Evolutionary conservation across 2,329 filamentous ascomycete genomes (phyloP).

Genomic region (Stachybotrys chlorohalonatus): DNA sequence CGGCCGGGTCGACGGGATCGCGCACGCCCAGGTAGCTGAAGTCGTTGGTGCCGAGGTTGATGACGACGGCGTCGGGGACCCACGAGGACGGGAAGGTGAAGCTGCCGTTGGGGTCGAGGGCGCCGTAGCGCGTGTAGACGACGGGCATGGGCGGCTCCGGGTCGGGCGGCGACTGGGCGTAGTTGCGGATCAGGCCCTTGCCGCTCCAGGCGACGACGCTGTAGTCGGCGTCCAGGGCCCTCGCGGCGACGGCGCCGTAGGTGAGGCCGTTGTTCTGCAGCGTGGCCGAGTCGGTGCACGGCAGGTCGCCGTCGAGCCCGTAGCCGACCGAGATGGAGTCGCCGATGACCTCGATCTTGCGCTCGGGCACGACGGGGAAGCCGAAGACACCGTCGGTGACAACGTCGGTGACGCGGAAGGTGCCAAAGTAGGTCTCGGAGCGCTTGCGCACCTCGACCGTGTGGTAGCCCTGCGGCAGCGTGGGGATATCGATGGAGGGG

Average conservation of each 20-base stretch:
- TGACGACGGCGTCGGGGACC: slow-evolving; percentile 26
- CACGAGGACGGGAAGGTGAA: slow-evolving; percentile 24
- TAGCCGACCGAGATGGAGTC: slow-evolving; percentile 36
- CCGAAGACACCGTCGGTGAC: slow-evolving; percentile 17
- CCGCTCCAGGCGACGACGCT: slow-evolving; percentile 33
- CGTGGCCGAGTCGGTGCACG: slow-evolving; percentile 28
- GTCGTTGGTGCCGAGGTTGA: slow-evolving; percentile 35
- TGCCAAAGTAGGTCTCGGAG: slow-evolving; percentile 25
- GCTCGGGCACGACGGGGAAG: slow-evolving; percentile 11
- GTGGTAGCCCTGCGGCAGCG: slow-evolving; percentile 21
- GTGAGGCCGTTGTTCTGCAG: slow-evolving; percentile 30
- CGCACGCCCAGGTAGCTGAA: slow-evolving; percentile 24
- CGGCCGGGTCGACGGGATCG: slow-evolving; percentile 15
- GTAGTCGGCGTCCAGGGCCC: slow-evolving; percentile 30
- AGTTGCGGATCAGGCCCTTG: slow-evolving; percentile 32
- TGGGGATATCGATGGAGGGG: slow-evolving; percentile 19
- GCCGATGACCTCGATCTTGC: slow-evolving; percentile 33
- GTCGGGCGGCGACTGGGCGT: slow-evolving; percentile 17
- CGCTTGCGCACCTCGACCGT: slow-evolving; percentile 27
- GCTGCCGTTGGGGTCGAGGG: slow-evolving; percentile 25
- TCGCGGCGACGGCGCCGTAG: slow-evolving; percentile 32
- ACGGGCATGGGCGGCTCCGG: slow-evolving; percentile 25
- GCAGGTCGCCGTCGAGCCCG: slow-evolving; percentile 28
- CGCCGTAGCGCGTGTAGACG: slow-evolving; percentile 32
- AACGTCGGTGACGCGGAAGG: slow-evolving; percentile 6